Evolutionary conservation across 2,329 filamentous ascomycete species (phyloP).

Genomic region (Sphaceloma murrayae): DNA sequence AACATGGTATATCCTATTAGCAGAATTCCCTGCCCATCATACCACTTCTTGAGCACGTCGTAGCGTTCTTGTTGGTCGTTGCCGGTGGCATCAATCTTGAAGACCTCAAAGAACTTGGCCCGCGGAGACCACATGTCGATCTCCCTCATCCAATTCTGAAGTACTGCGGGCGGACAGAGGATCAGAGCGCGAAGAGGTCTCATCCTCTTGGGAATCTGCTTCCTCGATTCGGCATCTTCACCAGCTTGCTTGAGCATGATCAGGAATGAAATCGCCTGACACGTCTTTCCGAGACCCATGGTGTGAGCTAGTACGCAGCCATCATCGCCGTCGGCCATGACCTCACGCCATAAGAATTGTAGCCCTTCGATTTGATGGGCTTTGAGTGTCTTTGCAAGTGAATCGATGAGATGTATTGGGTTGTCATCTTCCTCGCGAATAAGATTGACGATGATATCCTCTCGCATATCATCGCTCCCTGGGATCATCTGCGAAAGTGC

Average conservation of each 20-base stretch:
- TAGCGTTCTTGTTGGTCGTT: constrained; percentile 30
- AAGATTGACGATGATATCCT: constrained; percentile 54
- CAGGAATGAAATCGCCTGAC: constrained; percentile 77
- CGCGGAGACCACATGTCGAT: constrained; percentile 54
- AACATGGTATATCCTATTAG: constrained; percentile 68
- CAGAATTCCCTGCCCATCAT: constrained; percentile 57
- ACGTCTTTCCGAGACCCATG: constrained; percentile 88
- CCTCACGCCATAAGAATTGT: constrained; percentile 79
- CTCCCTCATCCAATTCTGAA: constrained; percentile 79
- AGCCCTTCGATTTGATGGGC: constrained; percentile 71
- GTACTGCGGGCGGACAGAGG: constrained; percentile 62
- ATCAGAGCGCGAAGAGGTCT: constrained; percentile 54
- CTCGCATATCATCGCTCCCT: constrained; percentile 11
- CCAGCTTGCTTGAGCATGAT: constrained; percentile 62
- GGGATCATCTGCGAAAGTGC: constrained; percentile 7
- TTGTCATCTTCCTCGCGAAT: constrained; percentile 51
- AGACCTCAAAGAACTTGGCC: constrained; percentile 46
- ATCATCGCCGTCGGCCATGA: constrained; percentile 52
- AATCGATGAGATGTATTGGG: constrained; percentile 53
- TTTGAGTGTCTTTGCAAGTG: constrained; percentile 61
- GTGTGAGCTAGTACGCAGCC: constrained; percentile 79
- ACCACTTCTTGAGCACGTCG: constrained; percentile 49
- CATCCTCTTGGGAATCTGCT: constrained; percentile 60
- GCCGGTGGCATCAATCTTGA: constrained; percentile 43
- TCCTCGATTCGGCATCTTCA: constrained; percentile 47